These are phyloP conservation scores for Andrographis paniculata DNA, from an alignment of 305 asterid genomes.

Conservation along the genomic window DNA sequence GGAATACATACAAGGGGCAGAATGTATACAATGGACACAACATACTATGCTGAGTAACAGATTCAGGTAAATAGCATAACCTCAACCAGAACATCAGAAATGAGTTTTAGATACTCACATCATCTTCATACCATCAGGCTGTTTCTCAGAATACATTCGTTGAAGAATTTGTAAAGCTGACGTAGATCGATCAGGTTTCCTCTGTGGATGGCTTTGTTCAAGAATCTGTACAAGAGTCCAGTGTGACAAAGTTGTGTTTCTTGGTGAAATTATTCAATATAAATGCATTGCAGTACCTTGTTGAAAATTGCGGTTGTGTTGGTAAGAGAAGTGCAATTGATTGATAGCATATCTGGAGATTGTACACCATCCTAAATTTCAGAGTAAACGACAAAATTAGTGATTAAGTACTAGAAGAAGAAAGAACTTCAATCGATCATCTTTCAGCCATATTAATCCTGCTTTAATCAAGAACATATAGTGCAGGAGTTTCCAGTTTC, in stretches of 20 bases:
- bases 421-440: slow-evolving; percentile 1
- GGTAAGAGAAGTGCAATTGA: slow-evolving; percentile 77
- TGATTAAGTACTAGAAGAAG: not conserved
- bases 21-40: slow-evolving; percentile 5
- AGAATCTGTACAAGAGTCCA: slow-evolving; percentile 42
- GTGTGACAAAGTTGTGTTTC: slow-evolving; percentile 13
- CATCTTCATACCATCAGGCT: slow-evolving; percentile 49
- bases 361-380: slow-evolving; percentile 47
- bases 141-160: slow-evolving; percentile 54
- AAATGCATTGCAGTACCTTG: slow-evolving; percentile 48
- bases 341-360: slow-evolving; percentile 57
- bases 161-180: slow-evolving; percentile 66
- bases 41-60: not conserved
- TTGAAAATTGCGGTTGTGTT: slow-evolving; percentile 67
- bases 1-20: no score
- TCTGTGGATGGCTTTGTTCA: slow-evolving; percentile 33
- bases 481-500: no score
- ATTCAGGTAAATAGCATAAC: not conserved
- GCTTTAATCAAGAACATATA: no score
- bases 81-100: not conserved
- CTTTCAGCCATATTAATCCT: no score
- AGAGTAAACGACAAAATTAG: slow-evolving; percentile 7
- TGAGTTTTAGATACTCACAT: slow-evolving; percentile 34
- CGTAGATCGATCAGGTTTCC: slow-evolving; percentile 29
- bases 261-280: slow-evolving; percentile 9